A percentile compares a stretch with the other conserved stretches of the same genome.
Conservation (phyloP, 23 red algal genomes). For the Gracilaria domingensis region DNA sequence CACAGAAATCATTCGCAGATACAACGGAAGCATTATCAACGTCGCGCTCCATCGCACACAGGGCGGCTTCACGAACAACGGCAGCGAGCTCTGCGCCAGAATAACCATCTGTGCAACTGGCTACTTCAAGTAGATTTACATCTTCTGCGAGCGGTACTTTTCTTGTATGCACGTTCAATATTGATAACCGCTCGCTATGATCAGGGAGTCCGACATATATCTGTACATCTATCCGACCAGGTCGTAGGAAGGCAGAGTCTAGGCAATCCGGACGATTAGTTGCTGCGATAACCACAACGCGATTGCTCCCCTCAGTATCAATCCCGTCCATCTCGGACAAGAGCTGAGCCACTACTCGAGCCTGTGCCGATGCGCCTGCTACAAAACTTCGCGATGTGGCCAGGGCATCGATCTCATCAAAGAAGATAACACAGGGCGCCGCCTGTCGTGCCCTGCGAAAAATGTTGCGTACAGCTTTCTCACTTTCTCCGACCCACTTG, state of each 20-base stretch:
- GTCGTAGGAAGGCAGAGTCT: conserved; percentile 89
- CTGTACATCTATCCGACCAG: conserved; percentile 89
- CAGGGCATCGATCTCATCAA: conserved; percentile 98
- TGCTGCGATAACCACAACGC: conserved; percentile 89
- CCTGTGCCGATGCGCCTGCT: conserved; percentile 67
- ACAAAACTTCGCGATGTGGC: conserved; percentile 67
- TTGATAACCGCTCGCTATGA: conserved; percentile 59
- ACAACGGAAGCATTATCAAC: conserved; percentile 50
- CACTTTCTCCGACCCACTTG: conserved; percentile 97
- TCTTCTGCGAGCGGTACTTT: conserved; percentile 72
- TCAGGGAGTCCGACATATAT: conserved; percentile 92
- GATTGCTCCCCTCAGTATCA: conserved; percentile 44
- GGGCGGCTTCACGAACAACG: conserved; percentile 86
- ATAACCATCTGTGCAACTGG: conserved; percentile 35
- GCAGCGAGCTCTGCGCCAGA: conserved; percentile 94
- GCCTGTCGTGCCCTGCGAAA: conserved; percentile 85
- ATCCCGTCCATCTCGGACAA: conserved; percentile 96
- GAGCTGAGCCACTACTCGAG: conserved; percentile 95
- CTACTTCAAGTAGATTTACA: conserved; percentile 47
- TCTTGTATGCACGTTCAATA: conserved; percentile 78
- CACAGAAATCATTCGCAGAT: conserved; percentile 51
- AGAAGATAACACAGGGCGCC: conserved; percentile 96
- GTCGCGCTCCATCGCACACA: conserved; percentile 85
- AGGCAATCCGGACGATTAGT: conserved; percentile 96
- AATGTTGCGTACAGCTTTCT: conserved; percentile 90